These are phyloP conservation scores for Tricholoma flavovirens DNA, from an alignment of 768 basidiomycete genomes.

Conservation along the genomic window DNA sequence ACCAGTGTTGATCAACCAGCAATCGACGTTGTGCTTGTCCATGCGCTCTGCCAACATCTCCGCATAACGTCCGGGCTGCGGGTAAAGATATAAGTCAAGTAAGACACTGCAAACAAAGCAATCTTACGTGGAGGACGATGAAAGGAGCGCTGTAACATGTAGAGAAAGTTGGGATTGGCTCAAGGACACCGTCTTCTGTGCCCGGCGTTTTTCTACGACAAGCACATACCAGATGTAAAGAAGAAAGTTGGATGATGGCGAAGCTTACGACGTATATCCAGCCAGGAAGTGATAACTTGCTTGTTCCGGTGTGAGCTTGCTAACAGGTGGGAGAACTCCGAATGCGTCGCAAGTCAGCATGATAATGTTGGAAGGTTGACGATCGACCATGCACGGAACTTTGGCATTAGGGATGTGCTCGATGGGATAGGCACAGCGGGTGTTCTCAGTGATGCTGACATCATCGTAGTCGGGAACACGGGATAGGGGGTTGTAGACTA, in stretches of 20 bases:
- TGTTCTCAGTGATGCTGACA: slow-evolving; percentile 96
- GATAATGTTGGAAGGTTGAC: slow-evolving; percentile 91
- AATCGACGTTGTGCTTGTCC: slow-evolving; percentile 81
- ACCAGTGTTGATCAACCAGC: slow-evolving; percentile 99
- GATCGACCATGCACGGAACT: slow-evolving; percentile 83
- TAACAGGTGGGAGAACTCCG: slow-evolving; percentile 95
- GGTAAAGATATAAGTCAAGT: slow-evolving; percentile 17
- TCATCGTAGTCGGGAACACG: slow-evolving; percentile 94
- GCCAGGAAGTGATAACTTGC: slow-evolving; percentile 97
- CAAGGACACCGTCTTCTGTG: slow-evolving; percentile 95
- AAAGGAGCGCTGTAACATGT: slow-evolving; percentile 99
- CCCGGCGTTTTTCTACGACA: slow-evolving; percentile 83
- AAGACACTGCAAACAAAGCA: neutral
- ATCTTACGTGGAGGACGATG: slow-evolving; percentile 86
- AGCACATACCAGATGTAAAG: neutral
- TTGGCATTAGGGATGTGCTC: slow-evolving; percentile 94
- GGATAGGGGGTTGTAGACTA: slow-evolving; percentile 84
- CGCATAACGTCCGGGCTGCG: slow-evolving; percentile 85
- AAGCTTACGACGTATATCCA: slow-evolving; percentile 83
- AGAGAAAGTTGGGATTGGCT: slow-evolving; percentile 99
- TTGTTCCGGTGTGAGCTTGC: slow-evolving; percentile 87
- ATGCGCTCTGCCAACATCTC: slow-evolving; percentile 95
- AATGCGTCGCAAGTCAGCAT: slow-evolving; percentile 98
- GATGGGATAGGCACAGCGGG: slow-evolving; percentile 98
- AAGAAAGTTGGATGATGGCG: neutral